Conservation (phyloP, 371 early-diverging fungal species). For the Mucor ambiguus region DNA sequence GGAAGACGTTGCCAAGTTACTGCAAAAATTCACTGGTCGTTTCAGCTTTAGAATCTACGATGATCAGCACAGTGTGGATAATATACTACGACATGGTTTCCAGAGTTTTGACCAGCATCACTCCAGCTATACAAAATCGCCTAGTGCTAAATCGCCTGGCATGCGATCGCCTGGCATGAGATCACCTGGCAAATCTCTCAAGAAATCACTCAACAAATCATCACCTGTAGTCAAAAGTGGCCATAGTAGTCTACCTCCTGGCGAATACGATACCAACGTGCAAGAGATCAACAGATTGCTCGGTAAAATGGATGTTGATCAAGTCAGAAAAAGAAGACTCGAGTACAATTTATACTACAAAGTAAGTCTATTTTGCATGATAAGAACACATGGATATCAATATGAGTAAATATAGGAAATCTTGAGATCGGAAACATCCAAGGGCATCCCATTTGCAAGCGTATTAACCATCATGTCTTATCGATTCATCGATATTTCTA, state of each 20-base stretch:
- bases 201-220: neutral
- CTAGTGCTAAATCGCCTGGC: neutral
- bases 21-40: constrained; percentile 48
- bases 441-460: constrained; percentile 59
- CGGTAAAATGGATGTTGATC: constrained; percentile 25
- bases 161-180: too few relatives aligned
- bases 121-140: neutral
- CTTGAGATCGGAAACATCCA: constrained; percentile 36
- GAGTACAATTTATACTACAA: constrained; percentile 55
- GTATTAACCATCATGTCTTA: constrained; percentile 56
- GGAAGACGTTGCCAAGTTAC: constrained; percentile 47
- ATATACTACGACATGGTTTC: constrained; percentile 2
- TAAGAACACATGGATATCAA: neutral
- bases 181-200: neutral
- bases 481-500: constrained; percentile 53
- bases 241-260: neutral
- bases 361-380: constrained; percentile 21
- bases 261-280: constrained; percentile 19
- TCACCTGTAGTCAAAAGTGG: constrained; percentile 1
- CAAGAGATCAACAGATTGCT: constrained; percentile 31
- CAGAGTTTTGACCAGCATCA: constrained; percentile 12
- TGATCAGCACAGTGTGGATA: constrained; percentile 25
- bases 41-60: constrained; percentile 53
- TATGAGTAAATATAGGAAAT: constrained; percentile 36
- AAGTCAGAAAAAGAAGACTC: constrained; percentile 37